These are phyloP conservation scores for Lepidium africanum DNA, from an alignment of 345 rosid species.

Conservation along the genomic window DNA sequence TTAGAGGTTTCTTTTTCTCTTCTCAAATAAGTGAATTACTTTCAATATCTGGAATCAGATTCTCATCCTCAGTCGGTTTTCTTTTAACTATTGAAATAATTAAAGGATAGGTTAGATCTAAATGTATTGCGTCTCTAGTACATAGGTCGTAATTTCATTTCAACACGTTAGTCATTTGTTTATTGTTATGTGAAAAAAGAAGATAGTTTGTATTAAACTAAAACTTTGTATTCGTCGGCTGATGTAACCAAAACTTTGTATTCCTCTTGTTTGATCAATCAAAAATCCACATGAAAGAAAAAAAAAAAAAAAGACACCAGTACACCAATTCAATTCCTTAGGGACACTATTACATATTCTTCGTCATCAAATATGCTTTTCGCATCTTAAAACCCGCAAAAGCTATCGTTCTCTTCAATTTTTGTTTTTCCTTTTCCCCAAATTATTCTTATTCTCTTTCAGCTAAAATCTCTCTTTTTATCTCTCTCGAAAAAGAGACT, in stretches of 20 bases:
- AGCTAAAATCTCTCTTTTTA: not conserved
- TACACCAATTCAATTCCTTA: conserved; percentile 8
- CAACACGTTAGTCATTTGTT: not conserved
- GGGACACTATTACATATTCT: conserved; percentile 7
- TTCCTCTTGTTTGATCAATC: no score
- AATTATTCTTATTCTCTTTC: conserved; percentile 22
- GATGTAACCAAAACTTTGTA: no score
- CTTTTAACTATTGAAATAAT: not conserved
- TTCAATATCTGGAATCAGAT: conserved; percentile 1
- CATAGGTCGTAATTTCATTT: not conserved
- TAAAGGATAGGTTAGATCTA: not conserved
- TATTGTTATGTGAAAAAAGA: not conserved
- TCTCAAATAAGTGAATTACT: not conserved
- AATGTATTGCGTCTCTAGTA: not conserved
- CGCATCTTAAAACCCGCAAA: conserved; percentile 7
- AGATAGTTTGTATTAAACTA: not conserved
- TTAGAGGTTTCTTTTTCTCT: not conserved
- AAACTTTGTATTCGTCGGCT: no score
- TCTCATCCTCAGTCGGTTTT: not conserved
- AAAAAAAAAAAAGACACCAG: no score
- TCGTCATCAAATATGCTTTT: conserved; percentile 16
- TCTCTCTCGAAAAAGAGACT: not conserved
- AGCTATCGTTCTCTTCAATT: conserved; percentile 2
- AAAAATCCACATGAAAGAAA: no score
- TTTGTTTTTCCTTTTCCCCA: not conserved